Evolutionary conservation across 2,329 filamentous ascomycete species (phyloP).

Genomic region (Pseudocercospora crystallina): DNA sequence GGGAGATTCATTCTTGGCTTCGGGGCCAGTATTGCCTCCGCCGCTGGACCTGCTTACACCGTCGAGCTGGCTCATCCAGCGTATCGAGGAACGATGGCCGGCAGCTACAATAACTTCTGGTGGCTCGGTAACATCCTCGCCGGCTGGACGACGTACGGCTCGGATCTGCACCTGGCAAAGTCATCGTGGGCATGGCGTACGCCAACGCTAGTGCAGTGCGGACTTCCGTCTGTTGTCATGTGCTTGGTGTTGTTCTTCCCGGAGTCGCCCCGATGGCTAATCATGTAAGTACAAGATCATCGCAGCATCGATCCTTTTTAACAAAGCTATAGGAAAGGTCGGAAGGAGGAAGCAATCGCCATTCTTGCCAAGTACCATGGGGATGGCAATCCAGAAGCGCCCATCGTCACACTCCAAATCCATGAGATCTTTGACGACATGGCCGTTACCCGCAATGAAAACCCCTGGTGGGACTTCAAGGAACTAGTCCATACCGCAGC

Average conservation of each 20-base stretch:
- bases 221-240: conserved; percentile 47
- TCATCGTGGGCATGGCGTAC: conserved; percentile 49
- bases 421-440: conserved; percentile 35
- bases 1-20: conserved; percentile 43
- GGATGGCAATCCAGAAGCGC: conserved; percentile 43
- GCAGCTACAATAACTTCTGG: conserved; percentile 53
- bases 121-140: conserved; percentile 54
- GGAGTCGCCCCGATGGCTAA: conserved; percentile 61
- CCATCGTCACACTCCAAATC: conserved; percentile 37
- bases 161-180: conserved; percentile 22
- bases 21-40: conserved; percentile 56
- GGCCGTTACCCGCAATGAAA: conserved; percentile 50
- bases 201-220: conserved; percentile 30
- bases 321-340: conserved; percentile 41
- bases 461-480: conserved; percentile 30
- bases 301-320: neutral
- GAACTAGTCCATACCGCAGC: conserved; percentile 52
- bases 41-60: conserved; percentile 61
- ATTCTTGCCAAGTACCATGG: conserved; percentile 61
- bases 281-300: conserved; percentile 33
- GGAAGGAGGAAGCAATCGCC: conserved; percentile 55
- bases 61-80: conserved; percentile 62
- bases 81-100: conserved; percentile 61
- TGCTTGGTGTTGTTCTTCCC: conserved; percentile 55
- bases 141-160: conserved; percentile 40